These are phyloP conservation scores for Hippophae gyantsensis DNA, from an alignment of 306 rosid genomes.

Conservation along the genomic window DNA sequence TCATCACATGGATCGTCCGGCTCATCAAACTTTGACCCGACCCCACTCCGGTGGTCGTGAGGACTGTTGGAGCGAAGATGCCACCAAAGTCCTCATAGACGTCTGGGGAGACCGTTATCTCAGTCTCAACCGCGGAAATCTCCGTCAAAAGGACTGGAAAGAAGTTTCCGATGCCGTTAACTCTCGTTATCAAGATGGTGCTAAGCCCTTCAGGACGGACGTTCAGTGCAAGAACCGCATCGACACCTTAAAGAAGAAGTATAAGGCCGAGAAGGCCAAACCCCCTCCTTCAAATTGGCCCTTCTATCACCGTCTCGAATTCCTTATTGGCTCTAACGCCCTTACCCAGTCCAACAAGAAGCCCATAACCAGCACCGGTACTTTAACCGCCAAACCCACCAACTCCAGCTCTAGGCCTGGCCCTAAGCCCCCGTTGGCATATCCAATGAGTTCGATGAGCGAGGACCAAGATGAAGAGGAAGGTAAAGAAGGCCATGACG, in stretches of 20 bases:
- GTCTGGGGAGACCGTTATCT: slow-evolving; percentile 44
- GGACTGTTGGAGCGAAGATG: slow-evolving; percentile 44
- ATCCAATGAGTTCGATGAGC: slow-evolving; percentile 17
- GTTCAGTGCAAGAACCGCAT: slow-evolving; percentile 44
- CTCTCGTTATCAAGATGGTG: slow-evolving; percentile 13
- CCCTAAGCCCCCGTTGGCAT: neutral
- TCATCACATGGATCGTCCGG: slow-evolving; percentile 16
- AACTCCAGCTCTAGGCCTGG: slow-evolving; percentile 9
- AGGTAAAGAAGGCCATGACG: neutral
- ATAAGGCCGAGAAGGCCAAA: slow-evolving; percentile 37
- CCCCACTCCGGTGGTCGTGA: slow-evolving; percentile 30
- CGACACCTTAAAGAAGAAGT: slow-evolving; percentile 51
- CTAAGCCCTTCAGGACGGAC: slow-evolving; percentile 26
- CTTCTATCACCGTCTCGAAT: slow-evolving; percentile 30
- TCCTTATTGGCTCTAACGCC: slow-evolving; percentile 20
- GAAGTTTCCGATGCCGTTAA: slow-evolving; percentile 37
- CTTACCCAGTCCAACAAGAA: slow-evolving; percentile 6
- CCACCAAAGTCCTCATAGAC: slow-evolving; percentile 29
- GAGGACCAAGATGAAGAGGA: slow-evolving; percentile 11
- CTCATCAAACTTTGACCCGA: slow-evolving; percentile 3
- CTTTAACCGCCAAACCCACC: slow-evolving; percentile 14
- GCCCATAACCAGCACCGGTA: slow-evolving; percentile 6
- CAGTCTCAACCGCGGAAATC: slow-evolving; percentile 37
- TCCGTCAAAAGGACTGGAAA: slow-evolving; percentile 49
- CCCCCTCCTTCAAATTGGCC: slow-evolving; percentile 32